Percentiles rank a stretch among this genome's conserved stretches.
These are phyloP conservation scores for Schizophyllum commune DNA, from an alignment of 1,284 basidiomycete species.

Conservation along the genomic window DNA sequence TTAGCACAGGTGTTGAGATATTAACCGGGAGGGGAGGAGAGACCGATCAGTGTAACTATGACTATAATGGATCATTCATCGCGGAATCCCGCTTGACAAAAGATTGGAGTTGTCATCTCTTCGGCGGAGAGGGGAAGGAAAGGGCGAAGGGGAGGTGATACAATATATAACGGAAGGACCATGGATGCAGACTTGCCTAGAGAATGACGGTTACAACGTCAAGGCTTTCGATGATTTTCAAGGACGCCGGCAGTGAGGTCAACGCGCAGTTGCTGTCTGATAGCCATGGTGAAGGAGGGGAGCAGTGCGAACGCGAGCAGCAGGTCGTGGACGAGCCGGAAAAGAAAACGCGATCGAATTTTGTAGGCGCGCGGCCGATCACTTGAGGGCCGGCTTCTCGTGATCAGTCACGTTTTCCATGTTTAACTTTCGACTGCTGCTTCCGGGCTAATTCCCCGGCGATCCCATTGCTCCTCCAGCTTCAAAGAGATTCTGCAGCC, in stretches of 20 bases:
- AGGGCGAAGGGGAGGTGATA: neutral
- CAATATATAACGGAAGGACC: neutral
- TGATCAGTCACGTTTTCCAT: neutral
- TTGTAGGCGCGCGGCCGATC: neutral
- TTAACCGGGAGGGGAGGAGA: constrained; percentile 1
- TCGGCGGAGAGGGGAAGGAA: neutral
- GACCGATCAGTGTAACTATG: constrained; percentile 86
- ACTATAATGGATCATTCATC: constrained; percentile 37
- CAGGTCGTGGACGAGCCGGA: neutral
- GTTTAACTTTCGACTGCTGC: no score
- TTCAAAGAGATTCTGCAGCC: neutral
- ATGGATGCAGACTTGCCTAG: neutral
- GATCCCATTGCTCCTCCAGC: neutral
- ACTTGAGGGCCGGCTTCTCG: neutral
- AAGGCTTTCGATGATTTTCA: no score
- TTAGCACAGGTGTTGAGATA: no score
- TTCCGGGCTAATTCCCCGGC: no score
- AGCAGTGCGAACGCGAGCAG: neutral
- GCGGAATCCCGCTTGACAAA: neutral
- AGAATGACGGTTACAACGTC: no score
- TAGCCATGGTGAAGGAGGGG: neutral
- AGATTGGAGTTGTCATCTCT: neutral
- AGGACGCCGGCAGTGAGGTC: no score
- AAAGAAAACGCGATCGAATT: neutral
- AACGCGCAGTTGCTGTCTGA: neutral